Base-by-base conservation (phyloP, 2,329 filamentous ascomycete genomes). In the Colletotrichum sp. region DNA sequence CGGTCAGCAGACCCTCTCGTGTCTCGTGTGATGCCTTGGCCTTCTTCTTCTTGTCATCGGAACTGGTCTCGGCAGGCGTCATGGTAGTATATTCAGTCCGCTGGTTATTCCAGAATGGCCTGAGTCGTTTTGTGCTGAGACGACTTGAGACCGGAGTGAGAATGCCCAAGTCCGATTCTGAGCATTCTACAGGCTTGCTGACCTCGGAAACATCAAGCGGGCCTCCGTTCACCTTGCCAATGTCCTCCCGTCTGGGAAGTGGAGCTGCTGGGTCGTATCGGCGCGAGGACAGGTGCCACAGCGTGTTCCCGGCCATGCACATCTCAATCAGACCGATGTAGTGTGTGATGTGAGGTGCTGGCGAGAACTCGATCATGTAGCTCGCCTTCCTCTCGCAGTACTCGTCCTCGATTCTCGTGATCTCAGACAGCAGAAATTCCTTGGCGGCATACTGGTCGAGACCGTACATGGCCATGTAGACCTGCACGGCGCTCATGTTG, bases 301-400 rank as follows among this genome's bases (percentile, higher is more conserved):
- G 33, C 24, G 65, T 67, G 51, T 67, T 67, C 47, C 65, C 65
- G 51, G 65, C 65, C 65, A 67, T 67, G 51, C 65, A 67, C 65
- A 67, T 21, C 7, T 67, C 65, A 43, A 67, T 58, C 8, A 67
- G 47, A 24, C 65, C 65, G 51, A 67, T 57, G 65, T 67, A 67
- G 33, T 59, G 51, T 33, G 65, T 67, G 65, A 67, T 67, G 51
- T 67, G 65, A 8, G 54, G 6, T 43, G 51, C 65, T 24, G 65
- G 65, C 24, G 65, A 38, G 65, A 4, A 67, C 65, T 58, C 51
- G 5, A n/a, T 8, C 65, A 67, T 59, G 51, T 67, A 67, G 51
- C 7, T 58, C 51, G 21, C 65, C 12, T 67, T 67, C 24, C 65
- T 67, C 65, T 67, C 65, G 51, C 65, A 67, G 65, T 67, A 67